Percentiles rank a stretch among this genome's conserved stretches.
Evolutionary conservation across 805 yeast genomes (phyloP).

Genomic region (Metschnikowia proteae): DNA sequence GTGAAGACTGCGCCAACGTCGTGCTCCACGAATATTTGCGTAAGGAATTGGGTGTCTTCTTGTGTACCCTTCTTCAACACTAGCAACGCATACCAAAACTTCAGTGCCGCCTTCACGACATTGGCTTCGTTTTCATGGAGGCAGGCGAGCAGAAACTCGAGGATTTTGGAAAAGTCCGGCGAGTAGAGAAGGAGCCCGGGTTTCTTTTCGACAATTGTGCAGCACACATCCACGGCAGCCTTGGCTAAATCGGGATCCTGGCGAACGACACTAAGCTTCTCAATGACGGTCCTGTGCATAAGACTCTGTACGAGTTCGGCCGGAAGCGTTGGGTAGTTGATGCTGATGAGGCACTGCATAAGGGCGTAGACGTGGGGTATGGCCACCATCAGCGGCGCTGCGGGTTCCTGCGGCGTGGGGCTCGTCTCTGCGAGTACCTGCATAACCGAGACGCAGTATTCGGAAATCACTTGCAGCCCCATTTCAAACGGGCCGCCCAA

Average conservation of each 20-base stretch:
- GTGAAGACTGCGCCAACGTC: constrained; percentile 26
- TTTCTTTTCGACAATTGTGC: constrained; percentile 44
- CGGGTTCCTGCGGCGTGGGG: not conserved
- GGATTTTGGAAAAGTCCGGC: constrained; percentile 22
- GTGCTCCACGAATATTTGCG: constrained; percentile 17
- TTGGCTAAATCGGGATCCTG: constrained; percentile 61
- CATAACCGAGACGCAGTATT: constrained; percentile 13
- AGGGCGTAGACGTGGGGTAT: constrained; percentile 45
- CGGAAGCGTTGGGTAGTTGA: constrained; percentile 30
- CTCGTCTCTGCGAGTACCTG: constrained; percentile 1
- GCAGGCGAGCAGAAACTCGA: constrained; percentile 33
- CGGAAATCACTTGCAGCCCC: constrained; percentile 8
- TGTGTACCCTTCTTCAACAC: constrained; percentile 44
- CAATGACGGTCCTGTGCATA: constrained; percentile 36
- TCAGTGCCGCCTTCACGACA: constrained; percentile 47
- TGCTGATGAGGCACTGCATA: constrained; percentile 41
- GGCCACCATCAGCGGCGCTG: constrained; percentile 22
- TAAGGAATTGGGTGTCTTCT: constrained; percentile 35
- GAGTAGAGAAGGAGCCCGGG: constrained; percentile 47
- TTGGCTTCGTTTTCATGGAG: constrained; percentile 51
- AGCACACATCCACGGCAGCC: constrained; percentile 47
- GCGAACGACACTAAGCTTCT: constrained; percentile 31
- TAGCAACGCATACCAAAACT: constrained; percentile 53
- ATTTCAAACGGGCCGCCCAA: constrained; percentile 67
- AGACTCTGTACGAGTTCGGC: constrained; percentile 33